phyloP scores from a whole-genome alignment of 768 basidiomycete species.

The Krasilnikovozyma curviuscula region DNA sequence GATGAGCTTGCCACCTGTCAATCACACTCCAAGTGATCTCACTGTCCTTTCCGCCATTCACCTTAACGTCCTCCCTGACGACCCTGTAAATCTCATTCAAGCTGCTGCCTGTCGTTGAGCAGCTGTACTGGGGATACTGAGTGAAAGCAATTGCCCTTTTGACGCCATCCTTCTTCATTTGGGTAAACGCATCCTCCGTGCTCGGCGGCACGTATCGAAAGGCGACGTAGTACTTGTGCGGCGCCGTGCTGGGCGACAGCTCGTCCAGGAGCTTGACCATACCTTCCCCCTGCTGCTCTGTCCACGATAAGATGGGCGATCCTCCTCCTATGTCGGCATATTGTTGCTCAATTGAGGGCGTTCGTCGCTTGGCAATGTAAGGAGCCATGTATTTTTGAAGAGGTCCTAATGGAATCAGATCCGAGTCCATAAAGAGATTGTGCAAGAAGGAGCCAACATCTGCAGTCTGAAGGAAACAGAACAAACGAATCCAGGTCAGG shows the following conservation, averaged over 20 bases:
- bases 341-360: constrained; percentile 83
- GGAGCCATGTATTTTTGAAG: constrained; percentile 78
- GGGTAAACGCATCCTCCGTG: constrained; percentile 57
- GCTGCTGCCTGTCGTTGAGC: constrained; percentile 93
- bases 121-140: constrained; percentile 97
- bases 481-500: neutral
- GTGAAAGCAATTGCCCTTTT: constrained; percentile 85
- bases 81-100: constrained; percentile 60
- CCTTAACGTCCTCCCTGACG: constrained; percentile 17
- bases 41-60: constrained; percentile 41
- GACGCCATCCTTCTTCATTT: constrained; percentile 80
- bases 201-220: constrained; percentile 82
- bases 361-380: constrained; percentile 65
- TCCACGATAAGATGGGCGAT: constrained; percentile 83
- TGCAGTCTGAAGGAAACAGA: constrained; percentile 38
- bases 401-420: constrained; percentile 75
- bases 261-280: constrained; percentile 87
- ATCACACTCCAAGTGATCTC: constrained; percentile 86
- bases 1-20: constrained; percentile 91
- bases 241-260: constrained; percentile 75
- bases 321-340: constrained; percentile 91
- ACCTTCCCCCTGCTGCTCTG: constrained; percentile 64
- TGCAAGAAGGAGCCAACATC: constrained; percentile 87
- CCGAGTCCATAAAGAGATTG: constrained; percentile 73
- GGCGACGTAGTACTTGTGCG: constrained; percentile 87